These are phyloP conservation scores for Meyerozyma athensensis DNA, from an alignment of 1,139 yeast genomes.

Conservation along the genomic window DNA sequence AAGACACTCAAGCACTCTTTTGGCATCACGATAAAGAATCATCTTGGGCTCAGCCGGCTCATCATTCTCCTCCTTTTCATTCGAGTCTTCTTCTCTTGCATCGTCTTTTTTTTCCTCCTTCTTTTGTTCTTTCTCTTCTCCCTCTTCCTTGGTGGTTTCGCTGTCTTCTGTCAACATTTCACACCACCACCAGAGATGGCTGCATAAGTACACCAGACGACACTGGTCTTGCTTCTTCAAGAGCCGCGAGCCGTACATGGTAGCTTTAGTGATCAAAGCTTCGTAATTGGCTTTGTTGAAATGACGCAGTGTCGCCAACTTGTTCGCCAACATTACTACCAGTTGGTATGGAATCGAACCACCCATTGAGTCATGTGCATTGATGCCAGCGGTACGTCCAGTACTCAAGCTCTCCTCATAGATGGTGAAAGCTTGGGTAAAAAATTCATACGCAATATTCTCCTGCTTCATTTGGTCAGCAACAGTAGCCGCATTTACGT, in stretches of 20 bases:
- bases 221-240: constrained; percentile 93
- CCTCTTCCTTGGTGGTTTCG: constrained; percentile 6
- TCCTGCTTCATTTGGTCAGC: constrained; percentile 68
- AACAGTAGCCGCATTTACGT: constrained; percentile 54
- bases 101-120: constrained; percentile 7
- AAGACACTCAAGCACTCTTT: constrained; percentile 43
- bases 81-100: constrained; percentile 6
- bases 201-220: constrained; percentile 79
- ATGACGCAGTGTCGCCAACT: constrained; percentile 55
- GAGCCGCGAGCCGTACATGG: constrained; percentile 82
- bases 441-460: constrained; percentile 75
- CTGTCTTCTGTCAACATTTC: constrained; percentile 51
- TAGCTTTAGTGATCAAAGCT: constrained; percentile 74
- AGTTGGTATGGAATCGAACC: constrained; percentile 39
- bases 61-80: constrained; percentile 9
- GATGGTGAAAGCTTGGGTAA: constrained; percentile 80
- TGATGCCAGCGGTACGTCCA: constrained; percentile 14
- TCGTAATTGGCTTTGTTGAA: constrained; percentile 66
- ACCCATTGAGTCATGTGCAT: constrained; percentile 36
- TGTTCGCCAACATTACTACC: constrained; percentile 50
- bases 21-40: constrained; percentile 36
- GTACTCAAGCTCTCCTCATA: constrained; percentile 66
- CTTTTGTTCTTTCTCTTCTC: constrained; percentile 6
- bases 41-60: neutral
- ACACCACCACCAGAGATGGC: constrained; percentile 94